Percentiles rank a stretch among this genome's conserved stretches.
Evolutionary conservation across 768 basidiomycete genomes (phyloP).

Genomic region (Agaricus blazei): DNA sequence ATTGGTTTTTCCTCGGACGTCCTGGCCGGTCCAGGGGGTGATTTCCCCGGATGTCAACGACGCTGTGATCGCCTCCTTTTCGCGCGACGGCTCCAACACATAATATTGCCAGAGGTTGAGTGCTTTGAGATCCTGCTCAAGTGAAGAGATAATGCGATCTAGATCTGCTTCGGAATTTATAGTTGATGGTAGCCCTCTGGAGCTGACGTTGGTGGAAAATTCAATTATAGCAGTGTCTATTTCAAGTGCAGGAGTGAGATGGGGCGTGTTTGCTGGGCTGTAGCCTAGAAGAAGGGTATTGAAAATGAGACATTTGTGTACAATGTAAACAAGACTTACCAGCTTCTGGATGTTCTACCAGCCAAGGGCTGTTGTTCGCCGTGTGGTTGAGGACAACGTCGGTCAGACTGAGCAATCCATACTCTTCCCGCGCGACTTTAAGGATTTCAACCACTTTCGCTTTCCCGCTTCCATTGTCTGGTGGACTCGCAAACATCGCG

Average conservation of each 20-base stretch:
- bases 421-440: constrained; percentile 72
- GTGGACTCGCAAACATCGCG: constrained; percentile 50
- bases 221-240: constrained; percentile 83
- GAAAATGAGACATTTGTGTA: neutral
- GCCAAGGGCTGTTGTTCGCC: constrained; percentile 89
- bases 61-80: constrained; percentile 52
- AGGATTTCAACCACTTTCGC: constrained; percentile 60
- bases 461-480: constrained; percentile 44
- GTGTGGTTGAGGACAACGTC: constrained; percentile 99
- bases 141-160: constrained; percentile 55
- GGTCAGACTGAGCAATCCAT: constrained; percentile 83
- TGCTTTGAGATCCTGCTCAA: constrained; percentile 53
- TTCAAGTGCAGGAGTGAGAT: constrained; percentile 88
- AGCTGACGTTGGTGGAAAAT: constrained; percentile 63
- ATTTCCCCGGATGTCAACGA: constrained; percentile 46
- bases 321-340: constrained; percentile 43
- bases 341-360: constrained; percentile 91
- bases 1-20: constrained; percentile 52
- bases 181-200: constrained; percentile 65
- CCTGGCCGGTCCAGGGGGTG: constrained; percentile 55
- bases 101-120: constrained; percentile 93
- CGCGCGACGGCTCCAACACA: constrained; percentile 68
- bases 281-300: constrained; percentile 50
- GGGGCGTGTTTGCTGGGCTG: constrained; percentile 87
- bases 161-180: constrained; percentile 68